These are phyloP conservation scores for Ganoderma meredithae DNA, from an alignment of 1,284 basidiomycete species.

Conservation along the genomic window DNA sequence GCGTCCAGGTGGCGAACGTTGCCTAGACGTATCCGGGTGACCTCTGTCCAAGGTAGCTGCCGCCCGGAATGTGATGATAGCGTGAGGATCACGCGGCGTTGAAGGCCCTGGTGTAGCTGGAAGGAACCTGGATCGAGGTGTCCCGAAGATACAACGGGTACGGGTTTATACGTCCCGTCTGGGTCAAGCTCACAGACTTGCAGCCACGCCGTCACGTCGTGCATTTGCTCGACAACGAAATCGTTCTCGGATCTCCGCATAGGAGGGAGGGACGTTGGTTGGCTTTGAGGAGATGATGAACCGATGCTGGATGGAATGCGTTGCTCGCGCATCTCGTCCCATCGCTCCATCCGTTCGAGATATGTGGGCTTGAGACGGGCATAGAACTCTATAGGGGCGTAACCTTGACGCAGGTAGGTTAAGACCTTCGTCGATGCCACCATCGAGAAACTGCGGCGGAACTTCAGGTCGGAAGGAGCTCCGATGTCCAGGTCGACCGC, in stretches of 20 bases:
- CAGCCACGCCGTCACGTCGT: constrained; percentile 89
- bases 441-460: constrained; percentile 83
- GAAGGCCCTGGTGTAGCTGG: constrained; percentile 91
- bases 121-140: constrained; percentile 87
- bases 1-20: constrained; percentile 86
- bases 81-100: constrained; percentile 81
- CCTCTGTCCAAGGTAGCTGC: constrained; percentile 86
- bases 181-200: constrained; percentile 89
- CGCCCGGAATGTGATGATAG: constrained; percentile 90
- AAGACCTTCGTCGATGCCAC: constrained; percentile 78
- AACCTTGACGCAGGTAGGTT: constrained; percentile 74
- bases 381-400: constrained; percentile 90
- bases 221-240: constrained; percentile 87
- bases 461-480: constrained; percentile 79
- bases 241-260: constrained; percentile 94
- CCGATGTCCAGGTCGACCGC: constrained; percentile 78
- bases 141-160: constrained; percentile 84
- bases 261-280: constrained; percentile 55
- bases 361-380: constrained; percentile 83
- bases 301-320: constrained; percentile 45
- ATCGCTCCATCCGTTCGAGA: constrained; percentile 86
- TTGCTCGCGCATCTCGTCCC: constrained; percentile 88
- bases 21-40: constrained; percentile 82
- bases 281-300: constrained; percentile 35
- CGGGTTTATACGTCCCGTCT: constrained; percentile 85